phyloP scores from a whole-genome alignment of 2,329 filamentous ascomycete genomes.

The Fusarium sp. region DNA sequence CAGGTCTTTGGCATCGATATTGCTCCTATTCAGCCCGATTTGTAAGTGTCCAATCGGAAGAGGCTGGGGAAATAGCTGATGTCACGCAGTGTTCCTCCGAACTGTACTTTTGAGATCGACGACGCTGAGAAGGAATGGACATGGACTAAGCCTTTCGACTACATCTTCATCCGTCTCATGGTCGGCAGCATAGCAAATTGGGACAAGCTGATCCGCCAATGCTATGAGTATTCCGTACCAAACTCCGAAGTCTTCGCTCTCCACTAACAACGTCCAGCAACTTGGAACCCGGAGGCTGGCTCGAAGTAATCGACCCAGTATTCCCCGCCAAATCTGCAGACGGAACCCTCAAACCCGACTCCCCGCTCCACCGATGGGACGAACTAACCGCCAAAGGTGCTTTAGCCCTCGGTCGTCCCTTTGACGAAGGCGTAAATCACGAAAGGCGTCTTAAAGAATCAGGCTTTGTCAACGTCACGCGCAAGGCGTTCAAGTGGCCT shows the following conservation, averaged over 20 bases:
- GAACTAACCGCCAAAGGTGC: constrained; percentile 18
- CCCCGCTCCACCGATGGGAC: constrained; percentile 13
- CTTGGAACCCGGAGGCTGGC: constrained; percentile 25
- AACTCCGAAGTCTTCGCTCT: background rate
- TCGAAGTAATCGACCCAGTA: constrained; percentile 26
- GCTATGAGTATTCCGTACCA: background rate
- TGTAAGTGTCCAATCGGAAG: no score
- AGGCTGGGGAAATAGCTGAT: no score
- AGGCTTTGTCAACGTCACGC: constrained; percentile 12
- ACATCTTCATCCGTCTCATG: constrained; percentile 28
- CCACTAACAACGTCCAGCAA: background rate
- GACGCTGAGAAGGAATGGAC: constrained; percentile 28
- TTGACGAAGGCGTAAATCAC: constrained; percentile 8
- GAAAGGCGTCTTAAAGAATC: constrained; percentile 5
- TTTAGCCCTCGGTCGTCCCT: background rate
- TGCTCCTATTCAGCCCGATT: constrained; percentile 16
- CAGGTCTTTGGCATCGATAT: constrained; percentile 26
- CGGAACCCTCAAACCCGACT: constrained; percentile 4
- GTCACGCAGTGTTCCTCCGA: no score
- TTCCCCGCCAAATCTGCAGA: constrained; percentile 32
- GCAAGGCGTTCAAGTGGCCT: constrained; percentile 8
- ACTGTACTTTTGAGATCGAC: constrained; percentile 22
- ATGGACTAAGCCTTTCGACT: constrained; percentile 16
- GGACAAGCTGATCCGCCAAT: constrained; percentile 1
- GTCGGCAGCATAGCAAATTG: constrained; percentile 26